Evolutionary conservation across 352 stramenopile genomes (phyloP), one percentile per base, ranked within the genome.

Genomic region (Aphanomyces astaci): DNA sequence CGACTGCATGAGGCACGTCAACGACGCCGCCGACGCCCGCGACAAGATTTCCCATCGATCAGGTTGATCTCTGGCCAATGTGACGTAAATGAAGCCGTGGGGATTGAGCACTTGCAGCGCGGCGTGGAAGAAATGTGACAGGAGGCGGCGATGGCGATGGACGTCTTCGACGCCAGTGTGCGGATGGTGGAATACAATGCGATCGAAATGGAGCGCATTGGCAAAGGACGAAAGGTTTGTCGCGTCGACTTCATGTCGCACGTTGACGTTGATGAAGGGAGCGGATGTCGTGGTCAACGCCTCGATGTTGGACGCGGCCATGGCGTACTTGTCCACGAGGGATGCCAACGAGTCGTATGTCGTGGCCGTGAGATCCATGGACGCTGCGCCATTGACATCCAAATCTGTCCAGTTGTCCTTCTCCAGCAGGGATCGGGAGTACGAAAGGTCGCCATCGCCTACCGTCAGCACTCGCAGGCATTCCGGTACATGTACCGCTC

Each of bases 181-280:
- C 15, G 93, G 93, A 74, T 98, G 93, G 73, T 98, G 93, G 75
- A 98, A 98, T n/a, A 97, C 80, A 15, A 98, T 81, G 57, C 79
- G 67, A 64, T 94, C 78, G 39, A 92, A 95, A 22, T 67, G 46
- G 43, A 19, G 15, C 40, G 69, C 74, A 13, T 75, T 57, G 13
- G 36, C 31, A 25, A 89, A 71, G 2, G 75, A 80, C 40, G 70
- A 62, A 24, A 92, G 53, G 60, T 84, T 87, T 11, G 83, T 89
- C 2, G 84, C 84, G 36, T 93, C 82, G 17, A 93, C 70, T 17
- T 79, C 75, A 57, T 93, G 84, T 54, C 80, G 46, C 30, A 93
- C 75, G 1, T 56, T 63, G 0, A 72, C 81, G 1, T 78, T 78
- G 10, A 83, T 89, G 77, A 31, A 48, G 15, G 28, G 73, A 81